Percentiles rank a stretch among this genome's conserved stretches.
These are phyloP conservation scores for Cladosporium sp. DNA, from an alignment of 2,329 filamentous ascomycete genomes.

Conservation along the genomic window DNA sequence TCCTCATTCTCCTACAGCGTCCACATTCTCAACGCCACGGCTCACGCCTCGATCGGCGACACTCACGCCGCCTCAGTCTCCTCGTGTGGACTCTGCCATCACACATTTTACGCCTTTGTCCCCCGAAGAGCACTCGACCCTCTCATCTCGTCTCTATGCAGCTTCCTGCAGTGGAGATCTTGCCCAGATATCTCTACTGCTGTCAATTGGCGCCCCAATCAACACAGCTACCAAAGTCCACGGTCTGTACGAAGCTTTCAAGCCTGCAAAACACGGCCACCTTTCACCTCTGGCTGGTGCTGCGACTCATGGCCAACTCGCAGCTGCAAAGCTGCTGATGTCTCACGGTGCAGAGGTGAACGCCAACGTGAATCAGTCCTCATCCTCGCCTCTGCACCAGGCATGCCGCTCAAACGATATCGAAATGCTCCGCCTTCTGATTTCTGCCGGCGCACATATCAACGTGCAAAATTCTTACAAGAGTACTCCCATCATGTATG, in stretches of 20 bases:
- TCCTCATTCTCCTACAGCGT: conserved; percentile 25
- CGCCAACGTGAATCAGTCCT: conserved; percentile 23
- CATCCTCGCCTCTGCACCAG: conserved; percentile 29
- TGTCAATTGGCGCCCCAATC: conserved; percentile 26
- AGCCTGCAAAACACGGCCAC: conserved; percentile 29
- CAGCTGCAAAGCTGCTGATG: conserved; percentile 25
- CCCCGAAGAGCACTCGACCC: conserved; percentile 14
- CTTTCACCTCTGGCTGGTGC: conserved; percentile 32
- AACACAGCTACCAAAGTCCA: conserved; percentile 24
- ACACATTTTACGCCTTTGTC: not conserved
- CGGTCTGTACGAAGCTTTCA: conserved; percentile 30
- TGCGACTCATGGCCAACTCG: conserved; percentile 25
- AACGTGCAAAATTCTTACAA: conserved; percentile 29
- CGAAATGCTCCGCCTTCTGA: conserved; percentile 22
- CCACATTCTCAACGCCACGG: conserved; percentile 7
- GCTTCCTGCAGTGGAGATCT: conserved; percentile 30
- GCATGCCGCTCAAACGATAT: conserved; percentile 27
- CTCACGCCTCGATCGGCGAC: conserved; percentile 15
- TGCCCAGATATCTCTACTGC: conserved; percentile 22
- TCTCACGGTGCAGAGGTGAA: conserved; percentile 28
- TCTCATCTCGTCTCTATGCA: conserved; percentile 25
- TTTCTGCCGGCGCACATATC: conserved; percentile 20
- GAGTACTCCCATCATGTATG: conserved; percentile 31
- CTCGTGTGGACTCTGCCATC: not conserved
- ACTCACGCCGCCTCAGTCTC: conserved; percentile 4